Base-by-base conservation (phyloP, 805 yeast species). In the Saturnispora mendoncae region DNA sequence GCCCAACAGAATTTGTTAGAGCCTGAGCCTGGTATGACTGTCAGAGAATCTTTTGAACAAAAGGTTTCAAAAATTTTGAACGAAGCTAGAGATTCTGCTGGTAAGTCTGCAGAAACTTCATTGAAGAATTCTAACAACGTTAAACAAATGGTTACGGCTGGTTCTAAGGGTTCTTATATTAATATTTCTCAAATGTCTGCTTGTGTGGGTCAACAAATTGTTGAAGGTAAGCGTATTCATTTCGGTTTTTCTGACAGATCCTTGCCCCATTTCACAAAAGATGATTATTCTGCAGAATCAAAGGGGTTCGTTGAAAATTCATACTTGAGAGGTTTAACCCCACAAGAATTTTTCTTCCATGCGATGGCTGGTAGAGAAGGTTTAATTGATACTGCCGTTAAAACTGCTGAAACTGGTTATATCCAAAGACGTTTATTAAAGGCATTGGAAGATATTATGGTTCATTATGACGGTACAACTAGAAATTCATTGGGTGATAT, bases 331-430 rank as follows among this genome's bases (percentile, higher is more conserved):
- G 99, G 99, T 29, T 72, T 92, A 56, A 88, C 98, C 5, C 98
- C 99, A 26, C 97, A 92, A 64, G 99, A 92, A 64, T 92, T 92
- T 64, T 88, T 92, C 62, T 92, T 92, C 81, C 99, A 92, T 62
- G 97, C 97, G 40, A 92, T 92, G 96, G 97, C 98, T 58, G 99
- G 99, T 71, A 86, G 99, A 75, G 99, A 92, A 69, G 99, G 99
- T 72, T 72, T 92, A 60, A 94, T 92, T 61, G 99, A 92, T 74
- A 92, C 99, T 42, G 99, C 99, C 13, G 99, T 92, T 37, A 92
- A 92, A 64, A 92, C 99, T 32, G 97, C 99, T 2, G 97, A 90
- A 67, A 88, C 97, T 46, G 99, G 99, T 59, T 92, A 92, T 67
- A 73, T 92, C 62, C 99, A 92, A 68, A 80, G 99, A 68, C 92